Evolutionary conservation across 176 grass and related monocot genomes (phyloP), one percentile per base, ranked within the genome.

Genomic region (Poa pratensis): DNA sequence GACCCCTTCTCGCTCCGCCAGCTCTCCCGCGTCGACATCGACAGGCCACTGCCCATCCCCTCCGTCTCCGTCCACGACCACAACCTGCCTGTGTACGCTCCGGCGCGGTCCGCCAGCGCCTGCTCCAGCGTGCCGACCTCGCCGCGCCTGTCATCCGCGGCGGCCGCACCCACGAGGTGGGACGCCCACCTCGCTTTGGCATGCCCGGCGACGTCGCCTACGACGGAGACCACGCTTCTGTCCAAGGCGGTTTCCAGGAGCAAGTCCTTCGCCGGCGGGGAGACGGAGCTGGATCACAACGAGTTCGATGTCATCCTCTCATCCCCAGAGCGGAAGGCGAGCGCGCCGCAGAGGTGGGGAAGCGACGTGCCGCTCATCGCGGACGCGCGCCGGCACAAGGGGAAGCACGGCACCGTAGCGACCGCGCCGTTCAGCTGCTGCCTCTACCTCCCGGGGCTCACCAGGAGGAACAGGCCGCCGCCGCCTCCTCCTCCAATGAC

Each of bases 371-470:
- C 65, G 40, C 86, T 94, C 19, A 87, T 93, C 58, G 35, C 42
- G 0, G 23, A 55, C 22, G 40, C 35, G 39, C 20, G n/a, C 15
- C 65, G 65, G 55, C 71, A 77, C 16, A 85, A 61, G 40, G 60
- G 26, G 5, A 80, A 49, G 63, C 42, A 30, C 17, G 86, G 64
- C 2, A 61, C 61, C 34, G 77, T 7, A 16, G 77, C 51, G 64
- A 52, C 15, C 49, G 49, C 63, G 32, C 54, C 88, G 54, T 93
- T 94, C 80, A 86, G 54, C 39, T 98, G 93, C 83, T 98, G 96
- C 34, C 72, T 95, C 61, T 89, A 86, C 69, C 58, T 98, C 40
- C 93, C 93, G 9, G 71, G 87, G 11, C 77, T 94, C 39, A 79
- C 80, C 77, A 89, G 86, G 59, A 90, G 76, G 67, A 72, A 57